Percentiles rank a stretch among this genome's conserved stretches.
Conservation (phyloP, 768 basidiomycete genomes). For the Trametes meyenii region DNA sequence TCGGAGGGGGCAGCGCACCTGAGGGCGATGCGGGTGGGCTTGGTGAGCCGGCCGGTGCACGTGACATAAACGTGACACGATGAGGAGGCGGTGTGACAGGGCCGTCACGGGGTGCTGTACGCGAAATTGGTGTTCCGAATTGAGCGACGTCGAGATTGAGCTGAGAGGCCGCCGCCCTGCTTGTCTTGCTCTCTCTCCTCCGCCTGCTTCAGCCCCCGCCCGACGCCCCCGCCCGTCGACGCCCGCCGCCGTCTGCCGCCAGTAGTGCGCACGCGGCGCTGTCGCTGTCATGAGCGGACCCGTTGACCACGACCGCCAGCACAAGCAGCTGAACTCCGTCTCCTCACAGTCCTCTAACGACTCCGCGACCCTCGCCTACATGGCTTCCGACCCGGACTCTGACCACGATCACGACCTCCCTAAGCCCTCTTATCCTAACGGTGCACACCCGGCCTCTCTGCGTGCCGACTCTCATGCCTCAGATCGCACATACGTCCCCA, state of each 20-base stretch:
- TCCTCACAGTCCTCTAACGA: slow-evolving; percentile 26
- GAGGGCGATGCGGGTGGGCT: too few species aligned
- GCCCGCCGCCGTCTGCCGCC: slow-evolving; percentile 4
- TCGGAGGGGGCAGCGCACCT: too few species aligned
- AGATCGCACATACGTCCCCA: slow-evolving; percentile 59
- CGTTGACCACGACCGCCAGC: slow-evolving; percentile 28
- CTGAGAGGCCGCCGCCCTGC: slow-evolving; percentile 7
- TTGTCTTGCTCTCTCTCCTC: slow-evolving; percentile 12
- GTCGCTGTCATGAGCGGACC: slow-evolving; percentile 27
- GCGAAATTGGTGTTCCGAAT: slow-evolving; percentile 20
- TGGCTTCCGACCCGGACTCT: slow-evolving; percentile 31
- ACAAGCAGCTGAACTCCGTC: slow-evolving; percentile 25
- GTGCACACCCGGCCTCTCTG: slow-evolving; percentile 21
- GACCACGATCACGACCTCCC: slow-evolving; percentile 25
- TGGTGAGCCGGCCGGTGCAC: too few species aligned
- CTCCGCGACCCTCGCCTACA: slow-evolving; percentile 35
- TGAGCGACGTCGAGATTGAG: slow-evolving; percentile 16
- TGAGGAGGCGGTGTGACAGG: too few species aligned
- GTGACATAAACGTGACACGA: too few species aligned
- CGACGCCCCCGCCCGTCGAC: slow-evolving; percentile 3
- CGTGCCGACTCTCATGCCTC: slow-evolving; percentile 30
- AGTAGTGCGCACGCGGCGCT: slow-evolving; percentile 8
- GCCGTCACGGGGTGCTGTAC: not conserved
- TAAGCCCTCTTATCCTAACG: slow-evolving; percentile 23
- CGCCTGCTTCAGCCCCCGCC: slow-evolving; percentile 4